These are phyloP conservation scores for Polysphondylium violaceum DNA, from an alignment of 78 protist species.

Conservation along the genomic window DNA sequence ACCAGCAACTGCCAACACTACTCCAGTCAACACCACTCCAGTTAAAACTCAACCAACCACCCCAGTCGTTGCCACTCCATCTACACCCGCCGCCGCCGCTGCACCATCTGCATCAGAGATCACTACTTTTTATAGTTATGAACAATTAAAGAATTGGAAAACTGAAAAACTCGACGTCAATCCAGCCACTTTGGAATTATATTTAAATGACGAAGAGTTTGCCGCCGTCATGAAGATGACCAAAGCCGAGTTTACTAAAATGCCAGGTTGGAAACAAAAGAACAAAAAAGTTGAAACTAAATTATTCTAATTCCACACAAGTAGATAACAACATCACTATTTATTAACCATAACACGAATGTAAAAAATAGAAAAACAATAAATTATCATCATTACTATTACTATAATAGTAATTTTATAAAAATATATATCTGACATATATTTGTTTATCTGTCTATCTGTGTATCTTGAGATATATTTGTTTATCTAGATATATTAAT, in stretches of 20 bases:
- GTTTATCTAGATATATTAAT: too few species aligned
- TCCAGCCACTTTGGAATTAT: slow-evolving; percentile 36
- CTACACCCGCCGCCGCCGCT: background rate
- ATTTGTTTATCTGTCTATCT: too few species aligned
- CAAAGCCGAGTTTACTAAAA: slow-evolving; percentile 14
- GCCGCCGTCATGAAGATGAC: background rate
- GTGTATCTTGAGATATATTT: too few species aligned
- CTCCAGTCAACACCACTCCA: background rate
- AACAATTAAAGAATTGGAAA: slow-evolving; percentile 29
- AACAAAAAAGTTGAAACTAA: slow-evolving; percentile 22
- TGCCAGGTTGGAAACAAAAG: slow-evolving; percentile 73
- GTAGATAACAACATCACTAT: too few species aligned
- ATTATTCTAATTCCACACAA: slow-evolving; percentile 43
- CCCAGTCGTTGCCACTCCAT: slow-evolving; percentile 25
- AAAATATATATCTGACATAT: too few species aligned
- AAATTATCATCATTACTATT: too few species aligned
- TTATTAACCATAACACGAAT: too few species aligned
- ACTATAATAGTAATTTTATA: too few species aligned
- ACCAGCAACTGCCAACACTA: background rate
- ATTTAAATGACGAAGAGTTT: slow-evolving; percentile 49
- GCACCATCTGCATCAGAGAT: slow-evolving; percentile 9
- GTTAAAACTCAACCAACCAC: slow-evolving; percentile 24
- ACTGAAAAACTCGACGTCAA: background rate
- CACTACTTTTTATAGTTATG: slow-evolving; percentile 12
- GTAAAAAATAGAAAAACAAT: too few species aligned